phyloP scores from a whole-genome alignment of 1,284 basidiomycete species.

The Heterobasidion occidentale region DNA sequence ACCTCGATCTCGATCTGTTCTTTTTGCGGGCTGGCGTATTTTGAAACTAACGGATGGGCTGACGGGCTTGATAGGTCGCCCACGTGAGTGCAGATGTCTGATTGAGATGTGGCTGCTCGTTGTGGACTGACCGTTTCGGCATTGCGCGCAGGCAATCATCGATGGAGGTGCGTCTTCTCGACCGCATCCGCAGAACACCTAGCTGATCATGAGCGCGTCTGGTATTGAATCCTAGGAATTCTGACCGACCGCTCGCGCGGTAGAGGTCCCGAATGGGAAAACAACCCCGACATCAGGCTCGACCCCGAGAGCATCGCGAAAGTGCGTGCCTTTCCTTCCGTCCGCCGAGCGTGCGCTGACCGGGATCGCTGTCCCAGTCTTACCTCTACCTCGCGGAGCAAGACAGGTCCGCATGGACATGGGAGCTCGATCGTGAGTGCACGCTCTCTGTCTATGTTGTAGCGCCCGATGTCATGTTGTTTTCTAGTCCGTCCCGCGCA shows the following conservation, averaged over 20 bases:
- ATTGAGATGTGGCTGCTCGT: neutral
- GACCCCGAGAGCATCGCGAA: constrained; percentile 60
- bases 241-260: constrained; percentile 33
- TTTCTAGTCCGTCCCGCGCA: constrained; percentile 29
- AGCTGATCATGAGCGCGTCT: neutral
- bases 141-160: constrained; percentile 23
- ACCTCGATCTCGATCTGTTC: no score
- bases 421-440: constrained; percentile 37
- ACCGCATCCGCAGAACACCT: neutral
- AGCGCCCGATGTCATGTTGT: no score
- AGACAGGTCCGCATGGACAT: constrained; percentile 39
- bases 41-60: no score
- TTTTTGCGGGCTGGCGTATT: no score
- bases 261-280: constrained; percentile 31
- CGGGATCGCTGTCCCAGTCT: constrained; percentile 16
- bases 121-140: neutral
- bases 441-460: neutral
- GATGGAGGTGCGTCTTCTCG: constrained; percentile 24
- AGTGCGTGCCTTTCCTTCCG: constrained; percentile 24
- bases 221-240: constrained; percentile 26
- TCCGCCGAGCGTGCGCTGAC: neutral
- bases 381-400: constrained; percentile 36
- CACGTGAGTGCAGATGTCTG: constrained; percentile 38
- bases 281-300: constrained; percentile 40
- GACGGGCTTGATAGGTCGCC: no score